A percentile compares a stretch with the other conserved stretches of the same genome.
Evolutionary conservation across 2,329 filamentous ascomycete genomes (phyloP).

Genomic region (Colletotrichum endophyticum): DNA sequence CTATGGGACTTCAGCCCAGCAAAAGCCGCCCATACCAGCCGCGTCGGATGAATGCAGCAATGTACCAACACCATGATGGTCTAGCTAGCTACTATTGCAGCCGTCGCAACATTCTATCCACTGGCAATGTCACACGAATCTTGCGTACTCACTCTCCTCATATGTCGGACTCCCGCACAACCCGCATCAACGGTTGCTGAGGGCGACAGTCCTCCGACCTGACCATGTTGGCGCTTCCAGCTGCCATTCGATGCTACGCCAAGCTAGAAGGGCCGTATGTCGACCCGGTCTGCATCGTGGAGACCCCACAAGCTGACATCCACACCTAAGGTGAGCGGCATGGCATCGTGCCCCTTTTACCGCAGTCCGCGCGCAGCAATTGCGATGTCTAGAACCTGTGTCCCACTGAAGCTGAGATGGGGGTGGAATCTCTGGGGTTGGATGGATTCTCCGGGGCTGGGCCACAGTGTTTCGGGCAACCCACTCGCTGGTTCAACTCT

Average conservation of each 20-base stretch:
- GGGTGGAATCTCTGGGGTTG: slow-evolving; percentile 3
- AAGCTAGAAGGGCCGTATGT: not conserved
- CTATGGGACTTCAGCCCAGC: not conserved
- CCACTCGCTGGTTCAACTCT: not conserved
- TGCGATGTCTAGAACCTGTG: not conserved
- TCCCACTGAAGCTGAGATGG: not conserved
- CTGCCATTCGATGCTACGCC: not conserved
- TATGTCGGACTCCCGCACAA: not conserved
- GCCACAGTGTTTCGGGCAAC: not conserved
- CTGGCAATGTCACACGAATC: fast-evolving
- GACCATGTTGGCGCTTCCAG: not conserved
- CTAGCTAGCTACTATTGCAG: not conserved
- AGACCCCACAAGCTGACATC: not conserved
- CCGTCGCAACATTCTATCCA: not conserved
- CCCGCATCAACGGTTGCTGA: not conserved
- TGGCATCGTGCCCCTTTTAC: not conserved
- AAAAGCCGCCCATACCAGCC: not conserved
- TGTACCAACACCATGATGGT: not conserved
- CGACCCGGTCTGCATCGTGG: not conserved
- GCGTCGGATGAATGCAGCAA: not conserved
- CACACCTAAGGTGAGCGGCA: not conserved
- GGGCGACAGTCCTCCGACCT: not conserved
- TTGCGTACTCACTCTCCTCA: fast-evolving
- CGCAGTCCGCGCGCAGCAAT: not conserved
- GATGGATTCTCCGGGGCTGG: not conserved